Evolutionary conservation across 306 rosid genomes (phyloP).

Genomic region (Ormosia semicastrata): DNA sequence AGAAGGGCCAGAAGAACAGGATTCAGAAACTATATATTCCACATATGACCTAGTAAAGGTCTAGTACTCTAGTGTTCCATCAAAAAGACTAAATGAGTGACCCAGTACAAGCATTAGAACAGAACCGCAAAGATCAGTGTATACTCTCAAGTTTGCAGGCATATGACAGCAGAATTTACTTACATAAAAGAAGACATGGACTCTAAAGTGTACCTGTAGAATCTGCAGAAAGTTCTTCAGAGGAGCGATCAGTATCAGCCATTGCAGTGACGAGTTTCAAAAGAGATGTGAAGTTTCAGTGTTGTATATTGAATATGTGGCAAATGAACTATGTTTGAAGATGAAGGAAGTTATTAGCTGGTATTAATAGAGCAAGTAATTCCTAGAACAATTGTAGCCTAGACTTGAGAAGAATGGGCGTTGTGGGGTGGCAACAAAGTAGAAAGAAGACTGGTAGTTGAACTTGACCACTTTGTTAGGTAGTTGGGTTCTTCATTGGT

Average conservation of each 20-base stretch:
- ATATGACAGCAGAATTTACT: not conserved
- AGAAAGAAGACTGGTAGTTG: slow-evolving; percentile 54
- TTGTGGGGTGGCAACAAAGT: slow-evolving; percentile 14
- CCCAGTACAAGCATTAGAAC: not conserved
- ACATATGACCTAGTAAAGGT: not conserved
- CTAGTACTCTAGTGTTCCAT: no score
- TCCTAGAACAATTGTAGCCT: not conserved
- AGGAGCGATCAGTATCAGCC: slow-evolving; percentile 49
- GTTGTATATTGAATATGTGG: not conserved
- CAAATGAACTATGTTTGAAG: slow-evolving; percentile 17
- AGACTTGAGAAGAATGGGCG: slow-evolving; percentile 36
- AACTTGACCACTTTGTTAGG: slow-evolving; percentile 37
- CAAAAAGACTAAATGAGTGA: not conserved
- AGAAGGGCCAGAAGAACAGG: not conserved
- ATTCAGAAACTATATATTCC: not conserved
- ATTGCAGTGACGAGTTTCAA: slow-evolving; percentile 24
- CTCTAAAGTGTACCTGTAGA: slow-evolving; percentile 38
- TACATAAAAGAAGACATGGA: not conserved
- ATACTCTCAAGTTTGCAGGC: not conserved
- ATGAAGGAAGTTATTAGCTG: slow-evolving; percentile 1
- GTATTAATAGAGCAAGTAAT: slow-evolving; percentile 38
- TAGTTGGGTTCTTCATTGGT: slow-evolving; percentile 33
- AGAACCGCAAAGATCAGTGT: not conserved
- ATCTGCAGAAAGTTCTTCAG: slow-evolving; percentile 32
- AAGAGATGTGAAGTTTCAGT: not conserved